Evolutionary conservation across 257 asterid genomes (phyloP).

Genomic region (Cynanchum wilfordii): DNA sequence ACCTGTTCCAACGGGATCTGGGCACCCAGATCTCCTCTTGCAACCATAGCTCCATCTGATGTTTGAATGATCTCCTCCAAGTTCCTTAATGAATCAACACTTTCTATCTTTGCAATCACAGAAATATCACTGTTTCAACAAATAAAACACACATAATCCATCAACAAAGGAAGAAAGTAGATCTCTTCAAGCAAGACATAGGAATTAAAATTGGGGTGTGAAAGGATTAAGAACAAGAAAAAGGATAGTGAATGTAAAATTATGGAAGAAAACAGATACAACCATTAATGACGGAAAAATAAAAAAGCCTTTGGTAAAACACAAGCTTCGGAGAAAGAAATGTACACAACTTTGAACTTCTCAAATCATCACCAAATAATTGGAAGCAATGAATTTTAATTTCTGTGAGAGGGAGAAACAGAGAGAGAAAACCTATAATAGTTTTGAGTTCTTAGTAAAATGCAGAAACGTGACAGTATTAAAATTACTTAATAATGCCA

Average conservation of each 20-base stretch:
- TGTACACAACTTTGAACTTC: neutral
- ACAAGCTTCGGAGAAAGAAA: neutral
- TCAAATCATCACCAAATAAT: neutral
- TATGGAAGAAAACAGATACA: neutral
- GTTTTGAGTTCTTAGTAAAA: no score
- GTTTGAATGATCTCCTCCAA: conserved; percentile 86
- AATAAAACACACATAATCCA: conserved; percentile 9
- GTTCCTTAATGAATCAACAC: conserved; percentile 88
- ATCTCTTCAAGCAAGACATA: neutral
- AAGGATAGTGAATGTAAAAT: neutral
- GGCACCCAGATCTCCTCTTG: conserved; percentile 98
- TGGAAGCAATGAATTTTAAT: neutral
- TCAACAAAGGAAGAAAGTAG: neutral
- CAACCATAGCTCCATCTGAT: conserved; percentile 99
- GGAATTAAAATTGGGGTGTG: neutral
- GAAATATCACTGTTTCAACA: conserved; percentile 71
- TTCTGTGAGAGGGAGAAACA: neutral
- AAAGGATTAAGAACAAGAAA: neutral
- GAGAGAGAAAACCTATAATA: neutral
- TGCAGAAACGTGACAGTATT: no score
- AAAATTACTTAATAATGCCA: no score
- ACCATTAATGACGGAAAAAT: neutral
- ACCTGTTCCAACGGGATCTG: conserved; percentile 98
- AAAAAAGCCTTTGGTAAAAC: neutral
- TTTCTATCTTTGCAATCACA: conserved; percentile 86